These are phyloP conservation scores for Russula emetica DNA, from an alignment of 768 basidiomycete genomes.

Conservation along the genomic window DNA sequence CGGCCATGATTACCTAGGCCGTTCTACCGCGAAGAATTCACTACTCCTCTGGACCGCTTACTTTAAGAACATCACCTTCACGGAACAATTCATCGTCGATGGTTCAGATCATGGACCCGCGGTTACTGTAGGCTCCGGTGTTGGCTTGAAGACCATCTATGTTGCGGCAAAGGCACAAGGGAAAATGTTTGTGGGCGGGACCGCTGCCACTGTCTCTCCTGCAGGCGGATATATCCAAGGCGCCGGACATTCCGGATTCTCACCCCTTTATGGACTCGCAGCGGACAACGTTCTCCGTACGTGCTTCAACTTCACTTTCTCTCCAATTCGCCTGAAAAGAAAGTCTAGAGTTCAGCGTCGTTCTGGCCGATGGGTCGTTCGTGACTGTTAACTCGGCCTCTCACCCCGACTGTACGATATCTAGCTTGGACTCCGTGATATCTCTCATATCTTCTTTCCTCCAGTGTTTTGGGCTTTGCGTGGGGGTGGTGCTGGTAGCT, in stretches of 20 bases:
- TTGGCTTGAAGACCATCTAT: conserved; percentile 26
- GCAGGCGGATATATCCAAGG: conserved; percentile 32
- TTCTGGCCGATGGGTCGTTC: conserved; percentile 17
- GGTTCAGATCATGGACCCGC: conserved; percentile 31
- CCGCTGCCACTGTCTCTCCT: conserved; percentile 28
- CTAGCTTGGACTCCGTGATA: background rate
- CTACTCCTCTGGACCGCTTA: conserved; percentile 43
- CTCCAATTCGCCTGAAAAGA: background rate
- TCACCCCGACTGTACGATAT: conserved; percentile 9
- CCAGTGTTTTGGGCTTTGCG: conserved; percentile 30
- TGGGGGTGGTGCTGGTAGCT: conserved; percentile 33
- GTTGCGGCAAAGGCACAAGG: conserved; percentile 23
- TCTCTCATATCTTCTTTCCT: background rate
- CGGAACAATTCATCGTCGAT: conserved; percentile 27
- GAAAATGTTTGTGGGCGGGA: conserved; percentile 30
- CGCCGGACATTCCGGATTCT: conserved; percentile 30
- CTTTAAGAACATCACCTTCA: conserved; percentile 37
- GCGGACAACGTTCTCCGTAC: conserved; percentile 31
- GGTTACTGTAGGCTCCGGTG: conserved; percentile 30
- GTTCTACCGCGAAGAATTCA: conserved; percentile 41
- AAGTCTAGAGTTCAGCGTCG: conserved; percentile 8
- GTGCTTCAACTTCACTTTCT: background rate
- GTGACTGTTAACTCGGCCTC: conserved; percentile 6
- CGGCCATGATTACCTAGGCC: conserved; percentile 44
- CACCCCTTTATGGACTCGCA: conserved; percentile 29